Evolutionary conservation across 345 rosid genomes (phyloP), one percentile per base, ranked within the genome.

Genomic region (Laguncularia racemosa): DNA sequence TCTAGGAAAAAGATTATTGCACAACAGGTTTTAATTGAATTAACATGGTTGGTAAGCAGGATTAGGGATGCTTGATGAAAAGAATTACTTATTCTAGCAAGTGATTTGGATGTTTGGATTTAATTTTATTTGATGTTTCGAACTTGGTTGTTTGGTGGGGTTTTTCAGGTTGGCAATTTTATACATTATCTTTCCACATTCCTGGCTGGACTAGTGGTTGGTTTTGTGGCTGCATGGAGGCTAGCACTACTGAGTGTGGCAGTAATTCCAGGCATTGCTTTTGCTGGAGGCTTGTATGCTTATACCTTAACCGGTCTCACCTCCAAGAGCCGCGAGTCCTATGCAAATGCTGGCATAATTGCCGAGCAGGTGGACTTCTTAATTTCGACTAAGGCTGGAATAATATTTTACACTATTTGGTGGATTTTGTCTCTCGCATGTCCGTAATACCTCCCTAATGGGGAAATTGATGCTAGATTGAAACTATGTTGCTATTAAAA

Each of bases 151-250:
- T 33, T 33, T 33, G 40, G 40, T 33, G 40, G 28, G 58, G 28
- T 20, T 56, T 46, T 58, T 74, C 49, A 95, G 99, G 99, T 95
- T 67, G 99, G 99, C 13, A 95, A 95, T 60, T 95, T 95, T 59
- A 90, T 95, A 48, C 99, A 95, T 73, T 95, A 90, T 66, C 46
- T 95, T 64, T 95, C 99, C 19, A 95, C 99, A 17, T 95, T 95
- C 71, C 75, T 95, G 71, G 99, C 99, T 45, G 99, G 99, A 63
- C 70, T 95, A 56, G 99, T 95, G 58, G 99, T 95, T 64, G 99
- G 99, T 50, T 95, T 95, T 74, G 97, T 95, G 50, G 84, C 99
- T 46, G 99, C 99, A 75, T 95, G 99, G 99, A 82, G 75, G 81
- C 71, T 95, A 62, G 96, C 99, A 51, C 62, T 95, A 74, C 74